phyloP scores from a whole-genome alignment of 345 rosid species.

The Excoecaria cochinchinensis region DNA sequence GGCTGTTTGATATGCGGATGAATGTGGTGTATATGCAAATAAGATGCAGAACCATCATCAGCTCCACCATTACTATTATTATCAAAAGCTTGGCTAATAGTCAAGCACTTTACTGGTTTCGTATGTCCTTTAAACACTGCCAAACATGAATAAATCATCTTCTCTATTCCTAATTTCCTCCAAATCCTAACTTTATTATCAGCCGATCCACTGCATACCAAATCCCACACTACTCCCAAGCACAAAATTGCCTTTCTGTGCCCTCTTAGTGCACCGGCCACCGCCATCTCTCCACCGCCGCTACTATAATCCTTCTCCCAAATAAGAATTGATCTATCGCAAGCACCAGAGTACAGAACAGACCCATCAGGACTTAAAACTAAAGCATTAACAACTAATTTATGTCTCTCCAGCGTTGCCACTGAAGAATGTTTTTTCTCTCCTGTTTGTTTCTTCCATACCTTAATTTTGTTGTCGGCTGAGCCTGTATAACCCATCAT shows the following conservation, averaged over 20 bases:
- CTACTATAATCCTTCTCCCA: slow-evolving; percentile 48
- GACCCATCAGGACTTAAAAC: slow-evolving; percentile 58
- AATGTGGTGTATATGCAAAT: too few species aligned
- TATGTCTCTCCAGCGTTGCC: slow-evolving; percentile 54
- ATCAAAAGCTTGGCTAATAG: slow-evolving; percentile 11
- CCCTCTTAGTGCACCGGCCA: slow-evolving; percentile 71
- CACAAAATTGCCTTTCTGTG: slow-evolving; percentile 66
- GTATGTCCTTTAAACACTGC: slow-evolving; percentile 62
- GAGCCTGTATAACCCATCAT: slow-evolving; percentile 69
- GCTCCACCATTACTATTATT: too few species aligned
- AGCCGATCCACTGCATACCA: slow-evolving; percentile 72
- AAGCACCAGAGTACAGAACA: slow-evolving; percentile 72
- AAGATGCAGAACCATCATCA: too few species aligned
- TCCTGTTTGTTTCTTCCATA: slow-evolving; percentile 42
- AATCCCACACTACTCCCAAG: slow-evolving; percentile 45
- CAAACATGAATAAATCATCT: slow-evolving; percentile 44
- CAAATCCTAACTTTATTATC: slow-evolving; percentile 63
- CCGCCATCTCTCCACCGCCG: slow-evolving; percentile 39
- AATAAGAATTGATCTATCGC: slow-evolving; percentile 69
- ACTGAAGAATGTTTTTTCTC: slow-evolving; percentile 42
- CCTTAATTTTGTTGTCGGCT: slow-evolving; percentile 69
- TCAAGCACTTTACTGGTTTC: slow-evolving; percentile 67
- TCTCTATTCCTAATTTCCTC: slow-evolving; percentile 40
- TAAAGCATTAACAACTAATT: slow-evolving; percentile 65
- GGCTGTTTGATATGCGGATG: too few species aligned